Evolutionary conservation across 1,139 yeast genomes (phyloP).

Genomic region (Pichia sp.): DNA sequence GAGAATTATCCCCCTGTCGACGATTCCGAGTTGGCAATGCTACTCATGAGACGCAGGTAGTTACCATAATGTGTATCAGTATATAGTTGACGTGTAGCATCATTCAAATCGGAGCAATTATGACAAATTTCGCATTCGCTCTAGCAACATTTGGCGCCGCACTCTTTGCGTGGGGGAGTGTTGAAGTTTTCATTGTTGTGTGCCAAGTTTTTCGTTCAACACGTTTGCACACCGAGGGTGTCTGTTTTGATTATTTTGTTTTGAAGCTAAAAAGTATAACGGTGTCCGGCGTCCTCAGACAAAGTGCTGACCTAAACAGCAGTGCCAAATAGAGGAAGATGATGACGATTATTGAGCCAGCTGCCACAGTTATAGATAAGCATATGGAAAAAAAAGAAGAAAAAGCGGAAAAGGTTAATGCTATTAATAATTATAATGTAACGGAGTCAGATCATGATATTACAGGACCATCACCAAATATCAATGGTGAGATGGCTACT

Average conservation of each 20-base stretch:
- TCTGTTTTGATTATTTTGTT: too few relatives aligned
- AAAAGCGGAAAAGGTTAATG: neutral
- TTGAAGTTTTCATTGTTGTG: neutral
- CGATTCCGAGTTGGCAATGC: slow-evolving; percentile 8
- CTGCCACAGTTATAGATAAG: neutral
- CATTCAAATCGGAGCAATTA: neutral
- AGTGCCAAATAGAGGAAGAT: neutral
- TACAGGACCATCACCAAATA: neutral
- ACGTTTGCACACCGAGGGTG: neutral
- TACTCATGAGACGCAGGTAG: slow-evolving; percentile 12
- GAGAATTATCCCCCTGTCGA: slow-evolving; percentile 7
- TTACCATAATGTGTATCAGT: neutral
- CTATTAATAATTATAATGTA: neutral
- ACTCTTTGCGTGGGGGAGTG: neutral
- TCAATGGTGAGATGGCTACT: neutral
- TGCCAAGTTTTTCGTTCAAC: neutral
- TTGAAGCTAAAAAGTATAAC: too few relatives aligned
- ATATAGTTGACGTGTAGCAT: neutral
- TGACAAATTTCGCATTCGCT: neutral
- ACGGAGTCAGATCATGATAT: neutral
- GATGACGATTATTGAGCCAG: slow-evolving; percentile 1
- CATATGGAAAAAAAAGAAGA: neutral
- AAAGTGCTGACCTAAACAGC: neutral
- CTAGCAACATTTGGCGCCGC: neutral
- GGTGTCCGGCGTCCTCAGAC: neutral